Evolutionary conservation across 371 early-diverging fungal species (phyloP).

Genomic region (Rhizopus sp.): DNA sequence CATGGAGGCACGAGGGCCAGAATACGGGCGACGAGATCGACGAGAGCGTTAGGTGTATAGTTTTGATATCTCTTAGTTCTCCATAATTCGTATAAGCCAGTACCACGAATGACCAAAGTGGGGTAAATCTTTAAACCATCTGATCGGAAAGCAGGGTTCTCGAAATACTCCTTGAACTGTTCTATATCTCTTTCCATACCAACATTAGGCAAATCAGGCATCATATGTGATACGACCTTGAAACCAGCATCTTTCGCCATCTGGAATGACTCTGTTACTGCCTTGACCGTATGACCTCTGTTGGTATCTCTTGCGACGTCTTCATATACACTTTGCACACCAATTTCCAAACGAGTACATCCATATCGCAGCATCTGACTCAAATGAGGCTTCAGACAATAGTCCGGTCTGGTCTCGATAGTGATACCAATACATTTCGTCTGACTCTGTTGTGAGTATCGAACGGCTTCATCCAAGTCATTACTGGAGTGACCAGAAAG

Average conservation of each 20-base stretch:
- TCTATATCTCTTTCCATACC: constrained; percentile 99
- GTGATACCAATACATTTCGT: constrained; percentile 99
- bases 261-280: constrained; percentile 97
- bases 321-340: constrained; percentile 99
- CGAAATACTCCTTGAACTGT: constrained; percentile 99
- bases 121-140: constrained; percentile 99
- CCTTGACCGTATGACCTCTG: constrained; percentile 98
- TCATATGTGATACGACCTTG: constrained; percentile 99
- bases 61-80: constrained; percentile 98
- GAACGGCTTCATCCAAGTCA: constrained; percentile 97
- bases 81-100: constrained; percentile 99
- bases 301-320: constrained; percentile 99
- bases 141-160: constrained; percentile 98
- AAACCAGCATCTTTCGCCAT: constrained; percentile 99
- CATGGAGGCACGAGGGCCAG: constrained; percentile 99
- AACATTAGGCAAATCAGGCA: constrained; percentile 99
- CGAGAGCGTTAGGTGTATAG: constrained; percentile 98
- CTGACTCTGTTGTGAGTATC: constrained; percentile 93
- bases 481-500: constrained; percentile 91
- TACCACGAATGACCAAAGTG: constrained; percentile 99
- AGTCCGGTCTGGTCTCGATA: constrained; percentile 99
- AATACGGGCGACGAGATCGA: constrained; percentile 98
- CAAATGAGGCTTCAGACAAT: constrained; percentile 97
- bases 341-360: constrained; percentile 99
- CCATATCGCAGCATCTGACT: constrained; percentile 99